Base-by-base conservation (phyloP, 75 land plant species). In the Azolla pinnata region DNA sequence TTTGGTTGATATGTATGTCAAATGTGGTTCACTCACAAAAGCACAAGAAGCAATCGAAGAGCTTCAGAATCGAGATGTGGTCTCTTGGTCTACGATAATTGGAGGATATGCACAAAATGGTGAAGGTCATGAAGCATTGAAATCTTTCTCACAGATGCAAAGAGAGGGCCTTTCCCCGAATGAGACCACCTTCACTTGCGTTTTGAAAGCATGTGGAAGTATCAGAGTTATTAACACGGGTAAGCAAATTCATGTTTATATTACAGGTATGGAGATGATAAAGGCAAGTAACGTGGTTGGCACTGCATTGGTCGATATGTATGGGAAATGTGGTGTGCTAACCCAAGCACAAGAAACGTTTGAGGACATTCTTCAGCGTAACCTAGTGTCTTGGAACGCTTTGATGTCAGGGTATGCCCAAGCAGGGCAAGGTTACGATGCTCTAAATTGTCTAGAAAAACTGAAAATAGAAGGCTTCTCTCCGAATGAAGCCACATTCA, bases 401-500 rank as follows among this genome's bases (percentile, higher is more conserved):
- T 77, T 86, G 26, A 79, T 86, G 35, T 79, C 85, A 16, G 89
- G 89, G 9, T 85, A 61, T 59, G 60, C 80, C 16, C 24, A 48
- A 26, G 57, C 62, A 19, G 71, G 78, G 40, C 61, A 67, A 25
- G 66, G 72, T 58, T 81, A 78, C 34, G 81, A 75, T 29, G 78
- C 87, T 33, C 80, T 81, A 26, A 56, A 47, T 20, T 59, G 71
- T 53, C 77, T 84, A 52, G 45, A 62, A 14, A 14, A 33, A 18
- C 74, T 84, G 83, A 23, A 77, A 45, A 66, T 61, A 23, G 42
- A 29, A 51, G 83, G 83, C 20, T 8, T 77, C 18, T 31, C 52
- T 18, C 87, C 87, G 3, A 80, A 84, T 67, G 65, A 75, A 45
- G 75, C 80, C 62, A 84, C 87, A 23, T 84, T 69, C 54, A 78